A percentile compares a stretch with the other conserved stretches of the same genome.
Evolutionary conservation across 2,329 filamentous ascomycete species (phyloP).

Genomic region (Apiospora hydei): DNA sequence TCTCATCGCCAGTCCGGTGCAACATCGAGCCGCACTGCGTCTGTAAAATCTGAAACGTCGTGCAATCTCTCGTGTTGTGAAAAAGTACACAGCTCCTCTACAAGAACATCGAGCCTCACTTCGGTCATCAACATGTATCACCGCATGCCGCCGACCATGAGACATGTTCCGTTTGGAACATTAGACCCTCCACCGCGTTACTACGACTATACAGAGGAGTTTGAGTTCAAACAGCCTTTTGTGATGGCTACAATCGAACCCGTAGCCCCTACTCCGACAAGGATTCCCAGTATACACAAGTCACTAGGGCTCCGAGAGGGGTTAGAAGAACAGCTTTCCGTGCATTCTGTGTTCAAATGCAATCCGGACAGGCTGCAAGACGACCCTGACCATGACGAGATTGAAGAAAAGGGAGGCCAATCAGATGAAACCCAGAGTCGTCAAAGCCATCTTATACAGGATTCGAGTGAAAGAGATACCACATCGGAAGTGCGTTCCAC

Average conservation of each 20-base stretch:
- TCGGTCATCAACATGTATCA: conserved; percentile 59
- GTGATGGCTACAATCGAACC: conserved; percentile 31
- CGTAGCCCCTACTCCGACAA: conserved; percentile 34
- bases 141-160: conserved; percentile 39
- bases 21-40: conserved; percentile 41
- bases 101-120: conserved; percentile 56
- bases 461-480: background rate
- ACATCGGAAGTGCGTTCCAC: conserved; percentile 1
- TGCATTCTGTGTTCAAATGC: conserved; percentile 31
- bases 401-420: background rate
- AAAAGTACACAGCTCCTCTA: conserved; percentile 45
- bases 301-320: conserved; percentile 34
- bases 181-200: conserved; percentile 47
- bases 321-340: conserved; percentile 36
- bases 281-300: conserved; percentile 31
- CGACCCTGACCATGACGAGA: background rate
- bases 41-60: conserved; percentile 44
- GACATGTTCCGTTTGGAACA: conserved; percentile 31
- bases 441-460: conserved; percentile 15
- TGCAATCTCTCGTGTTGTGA: conserved; percentile 42
- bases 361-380: background rate
- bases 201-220: conserved; percentile 62
- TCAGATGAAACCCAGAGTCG: background rate
- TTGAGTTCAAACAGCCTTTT: conserved; percentile 45
- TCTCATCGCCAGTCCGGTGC: conserved; percentile 34